Conservation (phyloP, 2,329 filamentous ascomycete species). For the Didymella arachidicola region DNA sequence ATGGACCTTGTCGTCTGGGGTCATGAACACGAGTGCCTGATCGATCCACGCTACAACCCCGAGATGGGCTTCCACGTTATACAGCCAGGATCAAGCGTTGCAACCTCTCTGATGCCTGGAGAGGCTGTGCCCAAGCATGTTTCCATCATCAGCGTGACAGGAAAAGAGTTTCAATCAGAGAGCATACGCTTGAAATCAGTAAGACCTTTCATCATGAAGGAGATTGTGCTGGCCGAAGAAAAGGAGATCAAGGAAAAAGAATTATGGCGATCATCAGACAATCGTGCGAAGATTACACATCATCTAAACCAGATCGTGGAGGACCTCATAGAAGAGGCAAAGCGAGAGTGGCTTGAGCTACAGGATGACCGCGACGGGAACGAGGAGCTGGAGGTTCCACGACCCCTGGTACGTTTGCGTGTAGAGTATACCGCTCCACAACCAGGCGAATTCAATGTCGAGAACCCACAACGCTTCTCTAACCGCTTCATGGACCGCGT, state of each 20-base stretch:
- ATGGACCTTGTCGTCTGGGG: slow-evolving; percentile 94
- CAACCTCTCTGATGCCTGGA: slow-evolving; percentile 87
- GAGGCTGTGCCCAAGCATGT: slow-evolving; percentile 93
- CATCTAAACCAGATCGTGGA: slow-evolving; percentile 81
- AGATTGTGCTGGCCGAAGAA: slow-evolving; percentile 79
- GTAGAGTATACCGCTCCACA: slow-evolving; percentile 90
- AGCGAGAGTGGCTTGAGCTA: slow-evolving; percentile 78
- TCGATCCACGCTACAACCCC: slow-evolving; percentile 81
- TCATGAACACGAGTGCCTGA: slow-evolving; percentile 95
- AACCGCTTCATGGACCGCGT: slow-evolving; percentile 90
- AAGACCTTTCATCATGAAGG: slow-evolving; percentile 85
- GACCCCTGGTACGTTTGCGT: slow-evolving; percentile 86
- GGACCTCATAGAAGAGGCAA: slow-evolving; percentile 85
- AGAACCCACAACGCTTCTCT: slow-evolving; percentile 96
- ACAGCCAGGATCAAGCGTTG: slow-evolving; percentile 95
- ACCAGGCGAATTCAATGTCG: slow-evolving; percentile 84
- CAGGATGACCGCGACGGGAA: slow-evolving; percentile 64
- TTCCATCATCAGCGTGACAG: slow-evolving; percentile 82
- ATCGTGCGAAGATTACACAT: slow-evolving; percentile 79
- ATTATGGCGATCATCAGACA: slow-evolving; percentile 81
- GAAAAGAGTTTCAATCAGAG: slow-evolving; percentile 80
- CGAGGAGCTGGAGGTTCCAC: slow-evolving; percentile 68
- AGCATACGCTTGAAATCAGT: slow-evolving; percentile 87
- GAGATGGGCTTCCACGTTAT: slow-evolving; percentile 95
- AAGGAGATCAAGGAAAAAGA: slow-evolving; percentile 77